These are phyloP conservation scores for Vitis rupestris DNA, from an alignment of 164 flowering plant genomes.

Conservation along the genomic window DNA sequence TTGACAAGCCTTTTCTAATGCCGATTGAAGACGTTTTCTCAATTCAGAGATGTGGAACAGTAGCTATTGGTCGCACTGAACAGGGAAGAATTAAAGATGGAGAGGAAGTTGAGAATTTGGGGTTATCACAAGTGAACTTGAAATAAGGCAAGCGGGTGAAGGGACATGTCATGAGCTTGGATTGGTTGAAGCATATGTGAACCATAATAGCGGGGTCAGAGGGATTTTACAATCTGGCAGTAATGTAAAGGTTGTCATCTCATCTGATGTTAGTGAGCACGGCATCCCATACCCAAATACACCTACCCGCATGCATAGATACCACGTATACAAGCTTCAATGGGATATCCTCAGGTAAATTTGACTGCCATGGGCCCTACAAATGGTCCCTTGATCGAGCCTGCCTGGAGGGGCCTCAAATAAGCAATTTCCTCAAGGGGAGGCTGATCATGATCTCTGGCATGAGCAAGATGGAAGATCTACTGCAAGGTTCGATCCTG, in stretches of 20 bases:
- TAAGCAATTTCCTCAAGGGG: too few relatives aligned
- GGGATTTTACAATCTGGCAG: slow-evolving; percentile 88
- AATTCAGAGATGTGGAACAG: slow-evolving; percentile 6
- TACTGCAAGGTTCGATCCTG: too few relatives aligned
- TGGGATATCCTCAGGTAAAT: slow-evolving; percentile 71
- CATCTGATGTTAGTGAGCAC: slow-evolving; percentile 86
- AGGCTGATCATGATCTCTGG: too few relatives aligned
- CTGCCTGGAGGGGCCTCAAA: too few relatives aligned
- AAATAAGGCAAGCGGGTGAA: slow-evolving; percentile 83
- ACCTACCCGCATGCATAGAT: too few relatives aligned
- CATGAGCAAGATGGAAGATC: too few relatives aligned
- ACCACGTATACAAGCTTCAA: slow-evolving; percentile 29
- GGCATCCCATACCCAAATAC: slow-evolving; percentile 76
- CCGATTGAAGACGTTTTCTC: too few relatives aligned
- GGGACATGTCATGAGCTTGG: slow-evolving; percentile 91
- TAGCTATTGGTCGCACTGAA: too few relatives aligned
- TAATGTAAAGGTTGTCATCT: slow-evolving; percentile 83
- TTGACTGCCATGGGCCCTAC: too few relatives aligned
- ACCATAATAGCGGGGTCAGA: slow-evolving; percentile 82
- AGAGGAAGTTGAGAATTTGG: slow-evolving; percentile 23
- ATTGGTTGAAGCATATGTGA: slow-evolving; percentile 81
- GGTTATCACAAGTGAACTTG: slow-evolving; percentile 71
- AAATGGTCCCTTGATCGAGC: too few relatives aligned
- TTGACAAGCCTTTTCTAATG: too few relatives aligned
- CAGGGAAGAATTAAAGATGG: too few relatives aligned